Evolutionary conservation across 148 eudicot genomes (phyloP).

Genomic region (Heliamphora exappendiculata): DNA sequence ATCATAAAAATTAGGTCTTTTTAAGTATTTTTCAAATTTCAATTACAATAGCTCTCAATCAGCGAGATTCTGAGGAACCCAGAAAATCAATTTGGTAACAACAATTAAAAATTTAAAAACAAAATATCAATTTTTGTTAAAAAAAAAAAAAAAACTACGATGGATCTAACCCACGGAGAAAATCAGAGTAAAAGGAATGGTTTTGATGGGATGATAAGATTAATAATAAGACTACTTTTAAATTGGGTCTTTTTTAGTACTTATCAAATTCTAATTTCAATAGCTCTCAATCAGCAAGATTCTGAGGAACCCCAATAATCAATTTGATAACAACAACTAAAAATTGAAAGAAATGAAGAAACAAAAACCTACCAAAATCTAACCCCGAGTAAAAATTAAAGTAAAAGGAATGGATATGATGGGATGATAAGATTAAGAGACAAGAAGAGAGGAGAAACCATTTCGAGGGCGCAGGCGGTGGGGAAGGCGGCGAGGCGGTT

Average conservation of each 20-base stretch:
- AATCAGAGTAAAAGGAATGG: too few species aligned
- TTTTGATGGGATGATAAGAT: too few species aligned
- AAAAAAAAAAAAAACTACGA: too few species aligned
- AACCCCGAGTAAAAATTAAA: neutral
- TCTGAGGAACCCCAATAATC: conserved; percentile 5
- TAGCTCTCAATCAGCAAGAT: too few species aligned
- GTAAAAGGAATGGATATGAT: neutral
- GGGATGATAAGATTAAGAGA: neutral
- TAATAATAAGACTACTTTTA: too few species aligned
- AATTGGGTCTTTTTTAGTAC: neutral
- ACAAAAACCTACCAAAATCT: neutral
- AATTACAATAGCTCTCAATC: too few species aligned
- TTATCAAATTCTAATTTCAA: too few species aligned
- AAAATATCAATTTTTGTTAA: too few species aligned
- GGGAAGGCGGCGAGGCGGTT: conserved; percentile 76
- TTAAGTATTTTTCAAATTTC: too few species aligned
- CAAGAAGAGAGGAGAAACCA: conserved; percentile 21
- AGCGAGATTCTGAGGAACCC: neutral
- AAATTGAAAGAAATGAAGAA: neutral
- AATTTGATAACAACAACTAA: neutral
- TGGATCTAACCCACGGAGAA: too few species aligned
- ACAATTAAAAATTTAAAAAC: neutral
- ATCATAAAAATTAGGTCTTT: neutral
- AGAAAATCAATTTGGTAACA: neutral
- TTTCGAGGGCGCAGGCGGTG: conserved; percentile 96